A percentile compares a stretch with the other conserved stretches of the same genome.
Evolutionary conservation across 495 filamentous ascomycete genomes (phyloP).

Genomic region (Pseudomonodictys pantanalensis): DNA sequence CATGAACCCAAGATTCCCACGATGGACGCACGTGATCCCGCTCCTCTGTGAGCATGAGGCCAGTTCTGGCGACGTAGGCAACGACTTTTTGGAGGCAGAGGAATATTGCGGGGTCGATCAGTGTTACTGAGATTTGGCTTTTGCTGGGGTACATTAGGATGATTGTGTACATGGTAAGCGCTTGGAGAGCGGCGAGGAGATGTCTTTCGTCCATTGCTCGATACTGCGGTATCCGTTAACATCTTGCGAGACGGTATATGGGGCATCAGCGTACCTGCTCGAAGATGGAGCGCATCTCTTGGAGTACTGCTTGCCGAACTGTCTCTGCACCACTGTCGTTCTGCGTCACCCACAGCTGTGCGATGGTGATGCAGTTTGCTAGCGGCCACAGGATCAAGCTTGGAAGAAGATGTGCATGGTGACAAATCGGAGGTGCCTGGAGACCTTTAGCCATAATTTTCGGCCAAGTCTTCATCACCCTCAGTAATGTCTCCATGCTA

Average conservation of each 20-base stretch:
- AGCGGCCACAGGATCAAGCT: slow-evolving; percentile 32
- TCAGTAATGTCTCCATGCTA: slow-evolving; percentile 43
- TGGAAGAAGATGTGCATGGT: slow-evolving; percentile 32
- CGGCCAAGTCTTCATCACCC: slow-evolving; percentile 43
- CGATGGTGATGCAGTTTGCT: slow-evolving; percentile 42
- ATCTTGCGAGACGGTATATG: background rate
- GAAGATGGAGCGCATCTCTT: slow-evolving; percentile 38
- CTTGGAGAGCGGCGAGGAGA: slow-evolving; percentile 42
- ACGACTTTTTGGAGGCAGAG: slow-evolving; percentile 35
- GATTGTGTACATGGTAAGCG: slow-evolving; percentile 42
- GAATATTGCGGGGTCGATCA: slow-evolving; percentile 33
- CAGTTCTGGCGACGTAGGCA: slow-evolving; percentile 36
- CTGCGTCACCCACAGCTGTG: slow-evolving; percentile 45
- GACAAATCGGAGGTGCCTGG: slow-evolving; percentile 42
- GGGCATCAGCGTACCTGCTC: slow-evolving; percentile 24
- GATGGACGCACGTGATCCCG: slow-evolving; percentile 34
- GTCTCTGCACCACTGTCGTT: slow-evolving; percentile 37
- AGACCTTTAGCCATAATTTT: slow-evolving; percentile 42
- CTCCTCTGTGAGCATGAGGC: slow-evolving; percentile 43
- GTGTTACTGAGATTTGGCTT: slow-evolving; percentile 19
- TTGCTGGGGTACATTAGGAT: slow-evolving; percentile 42
- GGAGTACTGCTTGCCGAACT: slow-evolving; percentile 34
- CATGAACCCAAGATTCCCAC: slow-evolving; percentile 43
- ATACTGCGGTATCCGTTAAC: slow-evolving; percentile 12
- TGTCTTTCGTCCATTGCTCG: slow-evolving; percentile 37